A percentile compares a stretch with the other conserved stretches of the same genome.
These are phyloP conservation scores for Candida tetrigidarum DNA, from an alignment of 1,139 yeast species.

Conservation along the genomic window DNA sequence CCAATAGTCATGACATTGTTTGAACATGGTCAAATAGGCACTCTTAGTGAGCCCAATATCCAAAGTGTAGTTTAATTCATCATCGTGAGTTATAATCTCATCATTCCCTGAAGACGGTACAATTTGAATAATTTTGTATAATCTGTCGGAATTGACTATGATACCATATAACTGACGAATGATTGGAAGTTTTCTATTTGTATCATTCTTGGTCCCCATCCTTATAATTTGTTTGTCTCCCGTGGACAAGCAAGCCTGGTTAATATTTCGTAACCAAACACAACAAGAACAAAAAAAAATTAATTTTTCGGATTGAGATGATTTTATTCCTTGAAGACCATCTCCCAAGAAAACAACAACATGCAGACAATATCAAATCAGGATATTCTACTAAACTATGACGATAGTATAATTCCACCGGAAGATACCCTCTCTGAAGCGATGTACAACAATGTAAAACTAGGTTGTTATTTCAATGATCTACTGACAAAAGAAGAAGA, in stretches of 20 bases:
- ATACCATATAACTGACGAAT: slow-evolving; percentile 7
- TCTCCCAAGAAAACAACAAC: not conserved
- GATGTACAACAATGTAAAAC: slow-evolving; percentile 32
- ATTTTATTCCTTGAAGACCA: not conserved
- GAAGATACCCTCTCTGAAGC: slow-evolving; percentile 37
- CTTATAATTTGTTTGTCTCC: too few species aligned
- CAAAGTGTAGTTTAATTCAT: slow-evolving; percentile 22
- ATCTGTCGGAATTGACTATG: slow-evolving; percentile 16
- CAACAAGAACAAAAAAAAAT: slow-evolving; percentile 1
- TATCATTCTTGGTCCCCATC: not conserved
- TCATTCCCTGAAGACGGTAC: slow-evolving; percentile 20
- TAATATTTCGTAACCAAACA: too few species aligned
- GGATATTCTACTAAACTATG: slow-evolving; percentile 17
- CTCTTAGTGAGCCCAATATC: slow-evolving; percentile 42
- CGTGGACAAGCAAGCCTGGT: too few species aligned
- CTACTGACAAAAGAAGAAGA: slow-evolving; percentile 8
- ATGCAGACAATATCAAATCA: not conserved
- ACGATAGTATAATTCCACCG: slow-evolving; percentile 30
- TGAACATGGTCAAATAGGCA: slow-evolving; percentile 35
- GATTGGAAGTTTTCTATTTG: not conserved
- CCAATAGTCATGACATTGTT: slow-evolving; percentile 40
- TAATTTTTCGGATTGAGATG: not conserved
- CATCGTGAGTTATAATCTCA: slow-evolving; percentile 13
- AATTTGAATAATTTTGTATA: slow-evolving; percentile 27
- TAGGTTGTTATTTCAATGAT: slow-evolving; percentile 24